A percentile compares a stretch with the other conserved stretches of the same genome.
These are phyloP conservation scores for Dioscorea zingiberensis DNA, from an alignment of 106 monocot species.

Conservation along the genomic window DNA sequence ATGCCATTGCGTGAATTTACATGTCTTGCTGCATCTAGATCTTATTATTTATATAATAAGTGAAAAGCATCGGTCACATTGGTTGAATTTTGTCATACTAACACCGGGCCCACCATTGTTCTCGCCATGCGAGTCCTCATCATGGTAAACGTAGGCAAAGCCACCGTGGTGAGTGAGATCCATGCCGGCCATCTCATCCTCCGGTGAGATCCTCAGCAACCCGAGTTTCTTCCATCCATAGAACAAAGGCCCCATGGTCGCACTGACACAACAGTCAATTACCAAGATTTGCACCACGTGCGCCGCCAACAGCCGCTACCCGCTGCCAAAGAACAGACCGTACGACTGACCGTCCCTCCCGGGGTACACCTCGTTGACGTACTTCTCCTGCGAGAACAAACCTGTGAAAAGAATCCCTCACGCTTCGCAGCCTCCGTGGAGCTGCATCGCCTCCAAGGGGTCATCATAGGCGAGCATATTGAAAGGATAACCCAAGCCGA, in stretches of 20 bases:
- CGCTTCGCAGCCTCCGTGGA: slow-evolving; percentile 33
- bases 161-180: slow-evolving; percentile 38
- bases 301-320: slow-evolving; percentile 24
- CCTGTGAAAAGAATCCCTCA: slow-evolving; percentile 44
- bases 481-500: slow-evolving; percentile 31
- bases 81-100: too few species aligned
- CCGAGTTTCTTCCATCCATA: slow-evolving; percentile 9
- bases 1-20: too few species aligned
- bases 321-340: slow-evolving; percentile 38
- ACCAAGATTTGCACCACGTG: slow-evolving; percentile 20
- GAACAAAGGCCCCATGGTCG: slow-evolving; percentile 32
- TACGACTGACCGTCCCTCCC: slow-evolving; percentile 2
- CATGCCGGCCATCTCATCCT: slow-evolving; percentile 40
- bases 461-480: slow-evolving; percentile 36
- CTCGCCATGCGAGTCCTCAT: not conserved
- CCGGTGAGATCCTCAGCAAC: slow-evolving; percentile 24
- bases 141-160: slow-evolving; percentile 27
- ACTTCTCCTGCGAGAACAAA: slow-evolving; percentile 25
- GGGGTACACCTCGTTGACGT: slow-evolving; percentile 25
- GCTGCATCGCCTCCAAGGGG: slow-evolving; percentile 40
- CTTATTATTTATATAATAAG: too few species aligned
- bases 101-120: not conserved
- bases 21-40: too few species aligned
- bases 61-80: too few species aligned
- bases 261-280: slow-evolving; percentile 29